These are phyloP conservation scores for Combretum micranthum DNA, from an alignment of 345 rosid genomes.

Conservation along the genomic window DNA sequence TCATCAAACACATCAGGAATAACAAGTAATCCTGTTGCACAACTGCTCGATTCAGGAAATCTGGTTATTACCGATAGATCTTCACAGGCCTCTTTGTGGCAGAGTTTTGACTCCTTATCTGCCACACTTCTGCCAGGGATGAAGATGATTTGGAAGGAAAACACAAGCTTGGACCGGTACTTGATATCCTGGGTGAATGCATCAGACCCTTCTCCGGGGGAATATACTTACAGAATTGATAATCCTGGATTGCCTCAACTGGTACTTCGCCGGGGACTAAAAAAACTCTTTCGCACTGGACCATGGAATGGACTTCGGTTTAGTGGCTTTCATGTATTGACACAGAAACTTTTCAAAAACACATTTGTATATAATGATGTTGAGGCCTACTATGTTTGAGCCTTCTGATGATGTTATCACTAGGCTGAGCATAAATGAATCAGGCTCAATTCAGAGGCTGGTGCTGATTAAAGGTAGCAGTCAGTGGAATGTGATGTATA, in stretches of 20 bases:
- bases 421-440: conserved; percentile 9
- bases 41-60: conserved; percentile 37
- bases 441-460: conserved; percentile 9
- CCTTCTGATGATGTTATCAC: background rate
- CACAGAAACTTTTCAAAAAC: background rate
- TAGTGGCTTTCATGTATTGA: conserved; percentile 7
- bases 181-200: conserved; percentile 5
- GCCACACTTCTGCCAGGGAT: conserved; percentile 34
- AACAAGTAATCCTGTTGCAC: conserved; percentile 14
- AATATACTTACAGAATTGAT: background rate
- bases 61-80: conserved; percentile 23
- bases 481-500: conserved; percentile 17
- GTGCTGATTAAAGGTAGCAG: background rate
- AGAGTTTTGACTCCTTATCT: conserved; percentile 43
- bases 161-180: background rate
- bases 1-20: conserved; percentile 21
- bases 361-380: conserved; percentile 9
- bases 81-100: conserved; percentile 25
- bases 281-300: background rate
- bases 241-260: conserved; percentile 1
- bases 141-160: conserved; percentile 26
- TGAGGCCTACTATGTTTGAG: conserved; percentile 9
- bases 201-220: conserved; percentile 6
- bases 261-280: background rate
- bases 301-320: conserved; percentile 5